Base-by-base conservation (phyloP, 805 yeast species). In the Kodamaea kakaduensis region DNA sequence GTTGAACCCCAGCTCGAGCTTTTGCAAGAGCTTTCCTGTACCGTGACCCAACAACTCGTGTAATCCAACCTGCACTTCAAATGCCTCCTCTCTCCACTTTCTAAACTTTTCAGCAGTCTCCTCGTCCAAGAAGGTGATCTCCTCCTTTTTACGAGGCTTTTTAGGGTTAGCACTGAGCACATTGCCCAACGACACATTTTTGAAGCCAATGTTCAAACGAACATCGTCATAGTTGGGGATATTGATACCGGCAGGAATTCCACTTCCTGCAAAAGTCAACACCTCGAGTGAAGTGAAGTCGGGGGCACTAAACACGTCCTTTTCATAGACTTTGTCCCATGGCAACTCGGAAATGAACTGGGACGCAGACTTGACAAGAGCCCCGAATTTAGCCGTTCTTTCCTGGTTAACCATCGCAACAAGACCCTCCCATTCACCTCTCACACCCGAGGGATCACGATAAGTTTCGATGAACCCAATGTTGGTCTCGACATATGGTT, bases 41-140 rank as follows among this genome's bases (percentile, higher is more conserved):
- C 96, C 96, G 54, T 87, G 96, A 10, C 96, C 96, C 43, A 87
- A 70, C 45, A 87, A 68, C 61, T 87, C 96, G 60, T 87, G 96
- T 49, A 87, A 82, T 37, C 96, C 96, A 33, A 87, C 96, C 62
- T 87, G 95, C 28, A 87, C 93, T 59, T 87, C 96, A 56, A 87
- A 87, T 0, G 95, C 82, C 31, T 83, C 89, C 31, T 77, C 81
- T 51, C 86, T 73, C 66, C 82, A 81, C 54, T 81, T 75, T 42
- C 79, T 75, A 64, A 74, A 86, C 28, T 78, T 51, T 8, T 67
- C 79, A 41, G 70, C 74, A 37, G 78, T 73, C 9, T 61, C 56
- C 3, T 70, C 73, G 25, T 59, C 52, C 37, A 87, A 64, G 52
- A 87, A 87, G 10, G 87, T 79, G 44, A 81, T 70, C 25, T 80